These are phyloP conservation scores for Moesziomyces sp. DNA, from an alignment of 1,284 basidiomycete species.

Conservation along the genomic window DNA sequence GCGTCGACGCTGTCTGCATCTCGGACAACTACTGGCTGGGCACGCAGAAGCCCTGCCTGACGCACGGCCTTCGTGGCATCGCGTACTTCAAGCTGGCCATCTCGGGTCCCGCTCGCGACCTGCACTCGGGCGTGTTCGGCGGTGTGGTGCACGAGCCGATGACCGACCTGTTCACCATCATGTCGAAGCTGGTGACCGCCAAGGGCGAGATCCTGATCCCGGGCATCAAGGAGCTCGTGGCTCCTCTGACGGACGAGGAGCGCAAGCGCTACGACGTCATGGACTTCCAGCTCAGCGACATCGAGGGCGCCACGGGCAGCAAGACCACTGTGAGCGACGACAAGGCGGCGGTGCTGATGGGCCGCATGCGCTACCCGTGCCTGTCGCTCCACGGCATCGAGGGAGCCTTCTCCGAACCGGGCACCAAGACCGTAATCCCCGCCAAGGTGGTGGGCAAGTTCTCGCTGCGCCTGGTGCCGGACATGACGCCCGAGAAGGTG, in stretches of 20 bases:
- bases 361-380: constrained; percentile 78
- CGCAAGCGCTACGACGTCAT: constrained; percentile 71
- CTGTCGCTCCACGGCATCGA: constrained; percentile 96
- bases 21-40: constrained; percentile 69
- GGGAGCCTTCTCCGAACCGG: constrained; percentile 82
- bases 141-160: constrained; percentile 71
- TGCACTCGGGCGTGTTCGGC: constrained; percentile 80
- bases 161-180: constrained; percentile 74
- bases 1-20: constrained; percentile 94
- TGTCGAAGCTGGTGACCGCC: constrained; percentile 82
- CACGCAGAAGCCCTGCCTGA: constrained; percentile 68
- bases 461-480: constrained; percentile 76
- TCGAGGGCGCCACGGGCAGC: constrained; percentile 83
- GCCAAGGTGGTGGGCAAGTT: constrained; percentile 80
- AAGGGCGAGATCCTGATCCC: constrained; percentile 88
- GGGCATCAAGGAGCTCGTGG: constrained; percentile 89
- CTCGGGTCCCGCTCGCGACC: constrained; percentile 84
- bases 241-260: constrained; percentile 81
- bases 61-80: constrained; percentile 76
- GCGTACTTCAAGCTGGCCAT: constrained; percentile 88
- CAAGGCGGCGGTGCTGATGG: constrained; percentile 88
- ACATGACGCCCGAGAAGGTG: constrained; percentile 76
- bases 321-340: constrained; percentile 81
- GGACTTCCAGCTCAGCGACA: constrained; percentile 73
- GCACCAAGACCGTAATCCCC: constrained; percentile 91